phyloP scores from a whole-genome alignment of 352 stramenopile genomes.

The Globisporangium sylvaticum region DNA sequence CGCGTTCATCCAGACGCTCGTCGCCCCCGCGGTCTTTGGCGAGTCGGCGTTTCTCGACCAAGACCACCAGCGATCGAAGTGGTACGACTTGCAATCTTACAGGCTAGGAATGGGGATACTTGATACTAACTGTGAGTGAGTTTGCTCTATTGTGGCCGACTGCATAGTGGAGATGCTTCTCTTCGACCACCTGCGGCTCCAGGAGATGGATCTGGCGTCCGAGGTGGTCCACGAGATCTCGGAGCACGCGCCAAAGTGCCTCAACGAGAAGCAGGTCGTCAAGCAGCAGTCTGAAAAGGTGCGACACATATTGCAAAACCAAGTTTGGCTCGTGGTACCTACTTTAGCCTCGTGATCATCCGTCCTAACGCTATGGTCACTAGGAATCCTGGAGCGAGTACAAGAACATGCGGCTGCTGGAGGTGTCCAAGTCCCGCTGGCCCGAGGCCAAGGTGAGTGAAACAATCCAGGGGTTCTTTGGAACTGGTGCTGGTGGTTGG shows the following conservation, averaged over 20 bases:
- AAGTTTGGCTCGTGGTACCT: not conserved
- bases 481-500: not conserved
- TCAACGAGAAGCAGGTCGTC: conserved; percentile 49
- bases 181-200: conserved; percentile 66
- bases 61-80: conserved; percentile 47
- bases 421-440: conserved; percentile 69
- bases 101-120: not conserved
- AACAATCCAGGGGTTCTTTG: not conserved
- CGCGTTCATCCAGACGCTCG: conserved; percentile 38
- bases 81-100: conserved; percentile 17
- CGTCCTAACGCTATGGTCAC: too few species aligned
- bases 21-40: conserved; percentile 56
- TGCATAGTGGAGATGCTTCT: conserved; percentile 69
- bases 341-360: too few species aligned
- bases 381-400: conserved; percentile 70
- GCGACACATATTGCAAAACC: not conserved
- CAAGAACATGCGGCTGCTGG: conserved; percentile 55
- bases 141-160: conserved; percentile 45
- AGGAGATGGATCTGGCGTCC: conserved; percentile 64
- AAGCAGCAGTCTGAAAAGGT: conserved; percentile 41
- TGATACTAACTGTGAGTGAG: conserved; percentile 1
- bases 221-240: conserved; percentile 61
- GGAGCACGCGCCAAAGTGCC: conserved; percentile 45
- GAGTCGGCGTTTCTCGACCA: conserved; percentile 56
- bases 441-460: conserved; percentile 45